A percentile compares a stretch with the other conserved stretches of the same genome.
Conservation (phyloP, 2,329 filamentous ascomycete species). For the Fusarium coicis region DNA sequence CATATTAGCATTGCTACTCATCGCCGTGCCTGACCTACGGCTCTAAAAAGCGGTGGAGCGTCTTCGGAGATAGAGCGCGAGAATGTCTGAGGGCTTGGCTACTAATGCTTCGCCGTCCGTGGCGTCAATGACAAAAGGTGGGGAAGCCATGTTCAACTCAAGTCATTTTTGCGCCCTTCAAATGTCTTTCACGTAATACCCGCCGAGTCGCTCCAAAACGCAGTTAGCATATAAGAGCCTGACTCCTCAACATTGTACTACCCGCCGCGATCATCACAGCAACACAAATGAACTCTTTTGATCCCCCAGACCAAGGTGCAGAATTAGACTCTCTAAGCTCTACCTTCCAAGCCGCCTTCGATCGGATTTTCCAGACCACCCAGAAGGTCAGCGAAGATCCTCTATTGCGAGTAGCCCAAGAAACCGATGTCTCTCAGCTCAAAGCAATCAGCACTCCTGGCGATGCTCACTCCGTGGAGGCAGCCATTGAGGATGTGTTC, state of each 20-base stretch:
- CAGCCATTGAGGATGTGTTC: slow-evolving; percentile 10
- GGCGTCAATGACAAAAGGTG: background rate
- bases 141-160: background rate
- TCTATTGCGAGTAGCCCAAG: background rate
- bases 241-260: accelerated
- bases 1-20: background rate
- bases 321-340: slow-evolving; percentile 3
- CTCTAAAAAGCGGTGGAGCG: accelerated
- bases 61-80: background rate
- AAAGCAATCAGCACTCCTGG: slow-evolving; percentile 9
- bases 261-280: accelerated
- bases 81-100: background rate
- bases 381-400: background rate
- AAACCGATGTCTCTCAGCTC: background rate
- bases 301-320: background rate
- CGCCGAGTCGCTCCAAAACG: background rate
- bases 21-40: accelerated
- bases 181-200: background rate
- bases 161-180: background rate
- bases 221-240: background rate
- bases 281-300: background rate
- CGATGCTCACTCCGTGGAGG: background rate
- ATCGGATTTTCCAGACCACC: background rate
- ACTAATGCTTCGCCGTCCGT: background rate
- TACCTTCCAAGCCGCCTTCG: slow-evolving; percentile 3